Percentiles rank a stretch among this genome's conserved stretches.
phyloP scores from a whole-genome alignment of 1,284 basidiomycete species.

The Cryptococcus neoformans region DNA sequence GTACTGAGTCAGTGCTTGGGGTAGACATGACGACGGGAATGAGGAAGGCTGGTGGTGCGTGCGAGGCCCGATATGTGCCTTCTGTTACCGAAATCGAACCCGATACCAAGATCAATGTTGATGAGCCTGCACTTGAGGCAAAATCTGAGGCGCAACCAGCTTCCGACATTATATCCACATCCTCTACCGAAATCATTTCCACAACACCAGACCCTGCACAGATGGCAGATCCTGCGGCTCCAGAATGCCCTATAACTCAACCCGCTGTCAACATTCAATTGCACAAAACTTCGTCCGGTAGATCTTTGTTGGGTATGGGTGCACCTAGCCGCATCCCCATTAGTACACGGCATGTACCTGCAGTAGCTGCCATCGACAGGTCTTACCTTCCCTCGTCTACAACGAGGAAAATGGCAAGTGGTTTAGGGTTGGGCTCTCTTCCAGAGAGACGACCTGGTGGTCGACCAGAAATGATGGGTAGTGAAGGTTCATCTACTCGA shows the following conservation, averaged over 20 bases:
- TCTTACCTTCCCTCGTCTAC: not conserved
- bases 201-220: not conserved
- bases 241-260: not conserved
- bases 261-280: not conserved
- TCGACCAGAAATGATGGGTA: conserved; percentile 4
- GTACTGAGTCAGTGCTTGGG: too few species aligned
- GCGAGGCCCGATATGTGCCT: not conserved
- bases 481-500: not conserved
- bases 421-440: conserved; percentile 2
- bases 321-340: conserved; percentile 14
- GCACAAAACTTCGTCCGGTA: not conserved
- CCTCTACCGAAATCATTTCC: too few species aligned
- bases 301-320: conserved; percentile 4
- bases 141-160: not conserved
- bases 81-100: not conserved
- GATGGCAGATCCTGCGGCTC: not conserved
- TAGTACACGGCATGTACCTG: not conserved
- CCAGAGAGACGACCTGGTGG: conserved; percentile 17
- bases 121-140: not conserved
- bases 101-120: not conserved
- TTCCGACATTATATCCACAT: not conserved
- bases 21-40: too few species aligned
- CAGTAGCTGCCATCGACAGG: conserved; percentile 1
- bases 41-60: not conserved
- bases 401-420: not conserved